Conservation (phyloP, 108 stramenopile species). For the Schizochytrium sp. region DNA sequence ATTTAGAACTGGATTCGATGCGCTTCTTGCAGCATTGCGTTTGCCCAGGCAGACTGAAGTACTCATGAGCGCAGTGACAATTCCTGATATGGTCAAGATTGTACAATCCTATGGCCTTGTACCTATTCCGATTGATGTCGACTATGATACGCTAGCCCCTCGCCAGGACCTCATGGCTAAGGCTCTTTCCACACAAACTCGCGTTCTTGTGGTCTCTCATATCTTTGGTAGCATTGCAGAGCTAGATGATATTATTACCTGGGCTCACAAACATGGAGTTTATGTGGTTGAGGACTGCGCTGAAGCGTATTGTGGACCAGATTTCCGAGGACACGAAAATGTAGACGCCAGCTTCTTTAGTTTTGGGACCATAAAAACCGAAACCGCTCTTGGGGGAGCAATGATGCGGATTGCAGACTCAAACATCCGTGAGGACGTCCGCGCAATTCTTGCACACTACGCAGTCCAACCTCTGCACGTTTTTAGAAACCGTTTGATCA, state of each 20-base stretch:
- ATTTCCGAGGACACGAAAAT: constrained; percentile 17
- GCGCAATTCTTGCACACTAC: neutral
- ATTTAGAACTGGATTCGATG: constrained; percentile 30
- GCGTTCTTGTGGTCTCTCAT: constrained; percentile 22
- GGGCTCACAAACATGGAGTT: neutral
- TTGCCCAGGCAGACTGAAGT: neutral
- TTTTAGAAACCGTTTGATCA: neutral
- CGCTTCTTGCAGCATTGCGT: neutral
- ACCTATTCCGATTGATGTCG: constrained; percentile 27
- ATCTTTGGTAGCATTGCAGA: neutral
- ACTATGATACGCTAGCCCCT: constrained; percentile 25
- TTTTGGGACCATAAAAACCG: constrained; percentile 45
- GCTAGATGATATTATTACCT: neutral
- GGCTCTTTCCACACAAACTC: neutral
- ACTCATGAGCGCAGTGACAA: constrained; percentile 33
- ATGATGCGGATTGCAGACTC: neutral
- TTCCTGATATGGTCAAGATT: constrained; percentile 18
- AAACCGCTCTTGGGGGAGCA: constrained; percentile 22
- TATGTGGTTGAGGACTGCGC: constrained; percentile 43
- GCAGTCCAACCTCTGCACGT: constrained; percentile 5
- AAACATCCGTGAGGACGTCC: neutral
- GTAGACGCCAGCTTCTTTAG: constrained; percentile 28
- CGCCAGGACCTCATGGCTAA: neutral
- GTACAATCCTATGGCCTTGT: neutral
- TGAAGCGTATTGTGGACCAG: constrained; percentile 33